Percentiles rank a stretch among this genome's conserved stretches.
phyloP scores from a whole-genome alignment of 768 basidiomycete species.

The Brasilioporus rufonigricans region DNA sequence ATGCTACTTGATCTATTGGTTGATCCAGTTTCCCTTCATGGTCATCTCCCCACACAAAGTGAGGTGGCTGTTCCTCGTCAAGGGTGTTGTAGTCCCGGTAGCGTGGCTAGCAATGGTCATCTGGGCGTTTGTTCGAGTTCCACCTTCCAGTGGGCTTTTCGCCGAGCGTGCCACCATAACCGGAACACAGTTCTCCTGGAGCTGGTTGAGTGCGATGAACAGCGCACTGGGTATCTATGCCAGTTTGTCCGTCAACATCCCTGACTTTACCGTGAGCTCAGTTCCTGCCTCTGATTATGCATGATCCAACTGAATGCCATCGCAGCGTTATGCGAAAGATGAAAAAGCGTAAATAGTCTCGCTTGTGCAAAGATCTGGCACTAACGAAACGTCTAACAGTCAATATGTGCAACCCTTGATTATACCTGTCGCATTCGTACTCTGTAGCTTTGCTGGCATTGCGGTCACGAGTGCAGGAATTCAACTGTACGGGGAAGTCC shows the following conservation, averaged over 20 bases:
- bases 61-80: constrained; percentile 70
- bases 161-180: constrained; percentile 40
- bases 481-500: constrained; percentile 44
- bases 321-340: constrained; percentile 69
- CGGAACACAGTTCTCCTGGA: constrained; percentile 67
- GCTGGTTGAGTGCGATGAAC: constrained; percentile 76
- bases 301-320: neutral
- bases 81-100: constrained; percentile 60
- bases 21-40: constrained; percentile 74
- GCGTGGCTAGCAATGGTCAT: constrained; percentile 72
- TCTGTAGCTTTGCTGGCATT: constrained; percentile 77
- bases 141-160: constrained; percentile 59
- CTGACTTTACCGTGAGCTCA: constrained; percentile 67
- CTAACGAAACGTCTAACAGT: constrained; percentile 32
- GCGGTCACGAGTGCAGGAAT: constrained; percentile 77
- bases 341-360: constrained; percentile 32
- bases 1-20: constrained; percentile 77
- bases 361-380: neutral
- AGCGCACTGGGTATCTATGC: constrained; percentile 73
- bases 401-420: constrained; percentile 74
- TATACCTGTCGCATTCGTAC: constrained; percentile 74
- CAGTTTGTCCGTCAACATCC: constrained; percentile 75
- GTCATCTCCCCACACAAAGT: constrained; percentile 76
- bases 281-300: neutral
- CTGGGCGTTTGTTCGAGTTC: constrained; percentile 73